Evolutionary conservation across 192 early-diverging fungal genomes (phyloP), one percentile per base, ranked within the genome.

Genomic region (Backusella macrospora): DNA sequence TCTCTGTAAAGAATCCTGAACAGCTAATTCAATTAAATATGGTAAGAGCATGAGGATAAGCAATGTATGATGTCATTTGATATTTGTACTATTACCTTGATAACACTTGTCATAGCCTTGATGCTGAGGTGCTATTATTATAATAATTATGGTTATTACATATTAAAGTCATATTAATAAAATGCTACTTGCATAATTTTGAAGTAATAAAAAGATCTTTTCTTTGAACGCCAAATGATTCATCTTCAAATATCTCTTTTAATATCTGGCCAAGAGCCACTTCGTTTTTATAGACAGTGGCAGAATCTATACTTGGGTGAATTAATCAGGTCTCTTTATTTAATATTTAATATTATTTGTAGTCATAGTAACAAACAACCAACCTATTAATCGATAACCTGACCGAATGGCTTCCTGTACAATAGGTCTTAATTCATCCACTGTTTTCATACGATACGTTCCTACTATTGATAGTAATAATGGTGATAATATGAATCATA

Each of bases 161-260:
- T 15, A 68, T 37, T 14, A 6, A 29, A 44, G 44, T 18, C 29
- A 46, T 26, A 21, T 45, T 62, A 64, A 55, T 5, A 16, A 23
- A 39, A 43, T 42, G 14, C 38, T 34, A 55, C 23, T 78, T 79
- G 84, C 86, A 74, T 47, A 93, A 82, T 74, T 93, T 93, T 73
- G 88, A 91, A 0, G 87, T 88, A 16, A 93, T 82, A 83, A 90
- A 93, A 13, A 93, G 72, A 47, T 93, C 92, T 29, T 85, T 59
- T 12, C 92, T 82, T 37, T 79, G 76, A 16, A 92, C 44, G 37
- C 80, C 77, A n/a, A 82, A 74, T 9, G 78, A 70, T 12, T 73
- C 62, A 52, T 89, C 74, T 4, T 76, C 75, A 65, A 90, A 78
- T 34, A 84, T 80, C 39, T 83, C 65, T 47, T 84, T 75, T 6